Evolutionary conservation across 352 stramenopile genomes (phyloP).

Genomic region (Globisporangium paddicum): DNA sequence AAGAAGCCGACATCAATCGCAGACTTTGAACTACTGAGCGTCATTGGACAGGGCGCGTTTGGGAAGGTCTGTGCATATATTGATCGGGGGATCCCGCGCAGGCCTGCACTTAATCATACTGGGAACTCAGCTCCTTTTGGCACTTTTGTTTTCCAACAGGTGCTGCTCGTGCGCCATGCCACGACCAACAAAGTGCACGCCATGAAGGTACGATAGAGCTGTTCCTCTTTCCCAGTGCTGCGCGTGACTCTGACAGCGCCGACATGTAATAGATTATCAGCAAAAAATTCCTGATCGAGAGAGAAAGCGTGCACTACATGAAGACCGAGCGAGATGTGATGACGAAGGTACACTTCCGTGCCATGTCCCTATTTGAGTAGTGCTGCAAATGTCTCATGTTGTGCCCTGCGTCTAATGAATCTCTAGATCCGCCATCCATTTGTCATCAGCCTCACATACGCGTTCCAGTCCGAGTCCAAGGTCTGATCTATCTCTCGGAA

Average conservation of each 20-base stretch:
- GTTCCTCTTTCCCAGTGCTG: neutral
- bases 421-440: slow-evolving; percentile 76
- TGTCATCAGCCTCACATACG: slow-evolving; percentile 71
- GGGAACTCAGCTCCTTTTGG: neutral
- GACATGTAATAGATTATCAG: slow-evolving; percentile 73
- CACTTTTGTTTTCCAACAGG: slow-evolving; percentile 18
- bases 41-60: slow-evolving; percentile 91
- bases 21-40: slow-evolving; percentile 96
- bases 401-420: neutral
- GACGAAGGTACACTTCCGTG: slow-evolving; percentile 49
- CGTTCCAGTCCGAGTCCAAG: slow-evolving; percentile 84
- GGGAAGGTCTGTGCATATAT: slow-evolving; percentile 32
- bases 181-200: slow-evolving; percentile 56
- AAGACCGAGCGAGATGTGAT: slow-evolving; percentile 81
- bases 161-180: slow-evolving; percentile 68
- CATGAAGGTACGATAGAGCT: slow-evolving; percentile 57
- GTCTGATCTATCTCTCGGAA: slow-evolving; percentile 16
- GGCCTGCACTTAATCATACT: neutral
- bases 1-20: slow-evolving; percentile 70
- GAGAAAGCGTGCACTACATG: slow-evolving; percentile 77
- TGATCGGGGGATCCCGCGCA: neutral
- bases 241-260: neutral
- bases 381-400: neutral
- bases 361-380: neutral
- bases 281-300: slow-evolving; percentile 77